These are phyloP conservation scores for Glebionis coronaria DNA, from an alignment of 129 eudicot genomes.

Conservation along the genomic window DNA sequence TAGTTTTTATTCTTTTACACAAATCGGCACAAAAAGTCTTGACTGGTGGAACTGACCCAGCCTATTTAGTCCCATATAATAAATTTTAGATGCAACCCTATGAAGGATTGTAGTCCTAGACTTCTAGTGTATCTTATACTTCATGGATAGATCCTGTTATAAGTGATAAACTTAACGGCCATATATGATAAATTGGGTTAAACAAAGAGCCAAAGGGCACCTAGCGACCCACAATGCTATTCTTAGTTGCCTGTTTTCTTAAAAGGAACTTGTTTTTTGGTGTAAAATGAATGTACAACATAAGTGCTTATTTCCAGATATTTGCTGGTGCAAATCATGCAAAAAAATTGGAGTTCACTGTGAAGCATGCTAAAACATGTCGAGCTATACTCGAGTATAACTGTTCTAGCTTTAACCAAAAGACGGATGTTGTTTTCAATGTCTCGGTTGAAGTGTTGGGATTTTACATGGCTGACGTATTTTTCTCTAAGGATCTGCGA, in stretches of 20 bases:
- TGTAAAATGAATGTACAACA: background rate
- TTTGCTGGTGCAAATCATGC: conserved; percentile 26
- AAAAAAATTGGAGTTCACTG: conserved; percentile 30
- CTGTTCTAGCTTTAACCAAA: conserved; percentile 18
- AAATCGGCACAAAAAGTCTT: too few relatives aligned
- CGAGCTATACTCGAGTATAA: conserved; percentile 39
- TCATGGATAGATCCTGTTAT: background rate
- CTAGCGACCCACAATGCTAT: background rate
- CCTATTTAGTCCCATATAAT: too few relatives aligned
- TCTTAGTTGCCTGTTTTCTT: background rate
- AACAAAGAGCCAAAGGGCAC: conserved; percentile 11
- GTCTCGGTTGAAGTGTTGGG: conserved; percentile 52
- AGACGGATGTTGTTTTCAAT: conserved; percentile 42
- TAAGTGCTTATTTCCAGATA: conserved; percentile 34
- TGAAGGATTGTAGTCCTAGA: too few relatives aligned
- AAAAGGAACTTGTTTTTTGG: background rate
- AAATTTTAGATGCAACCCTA: too few relatives aligned
- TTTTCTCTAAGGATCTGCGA: conserved; percentile 30
- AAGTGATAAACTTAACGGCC: background rate
- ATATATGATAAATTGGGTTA: background rate
- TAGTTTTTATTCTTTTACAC: too few relatives aligned
- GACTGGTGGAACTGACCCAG: too few relatives aligned
- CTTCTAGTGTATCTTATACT: background rate
- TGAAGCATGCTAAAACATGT: conserved; percentile 55
- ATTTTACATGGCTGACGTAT: conserved; percentile 23